Conservation (phyloP, 805 yeast genomes). For the Danielia reshetovae region DNA sequence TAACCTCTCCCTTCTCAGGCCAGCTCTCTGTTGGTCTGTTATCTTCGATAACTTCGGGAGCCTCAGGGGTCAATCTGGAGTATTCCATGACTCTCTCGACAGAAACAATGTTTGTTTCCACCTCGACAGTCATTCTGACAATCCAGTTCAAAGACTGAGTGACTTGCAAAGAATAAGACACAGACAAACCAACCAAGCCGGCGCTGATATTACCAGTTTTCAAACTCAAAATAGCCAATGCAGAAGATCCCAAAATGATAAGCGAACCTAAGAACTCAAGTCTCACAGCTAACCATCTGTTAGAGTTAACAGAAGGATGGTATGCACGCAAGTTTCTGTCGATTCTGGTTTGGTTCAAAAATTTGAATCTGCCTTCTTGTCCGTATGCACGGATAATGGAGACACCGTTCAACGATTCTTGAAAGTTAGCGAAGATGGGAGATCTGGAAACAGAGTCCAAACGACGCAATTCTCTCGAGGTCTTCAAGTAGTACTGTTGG, state of each 20-base stretch:
- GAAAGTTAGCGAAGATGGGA: conserved; percentile 81
- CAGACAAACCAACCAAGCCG: conserved; percentile 91
- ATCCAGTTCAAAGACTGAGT: conserved; percentile 96
- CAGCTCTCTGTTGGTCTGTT: conserved; percentile 52
- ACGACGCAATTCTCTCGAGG: conserved; percentile 81
- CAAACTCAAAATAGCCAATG: conserved; percentile 69
- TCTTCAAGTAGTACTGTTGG: conserved; percentile 70
- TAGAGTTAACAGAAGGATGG: conserved; percentile 88
- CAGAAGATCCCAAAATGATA: conserved; percentile 83
- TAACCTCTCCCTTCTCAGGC: conserved; percentile 38
- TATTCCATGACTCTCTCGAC: conserved; percentile 94
- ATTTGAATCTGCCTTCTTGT: conserved; percentile 59
- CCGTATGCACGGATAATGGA: conserved; percentile 71
- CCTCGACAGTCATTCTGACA: conserved; percentile 98
- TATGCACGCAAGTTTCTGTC: conserved; percentile 89
- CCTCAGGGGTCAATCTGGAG: conserved; percentile 76
- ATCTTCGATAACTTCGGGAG: conserved; percentile 63
- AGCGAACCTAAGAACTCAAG: conserved; percentile 87
- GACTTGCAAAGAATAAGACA: conserved; percentile 87
- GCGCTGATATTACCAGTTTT: conserved; percentile 70
- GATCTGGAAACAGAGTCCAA: conserved; percentile 76
- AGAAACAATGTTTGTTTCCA: conserved; percentile 94
- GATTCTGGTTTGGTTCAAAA: conserved; percentile 63
- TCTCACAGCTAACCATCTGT: conserved; percentile 96
- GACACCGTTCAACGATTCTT: conserved; percentile 74